Evolutionary conservation across 2,329 filamentous ascomycete species (phyloP), one percentile per base, ranked within the genome.

Genomic region (Falciphora oryzae): DNA sequence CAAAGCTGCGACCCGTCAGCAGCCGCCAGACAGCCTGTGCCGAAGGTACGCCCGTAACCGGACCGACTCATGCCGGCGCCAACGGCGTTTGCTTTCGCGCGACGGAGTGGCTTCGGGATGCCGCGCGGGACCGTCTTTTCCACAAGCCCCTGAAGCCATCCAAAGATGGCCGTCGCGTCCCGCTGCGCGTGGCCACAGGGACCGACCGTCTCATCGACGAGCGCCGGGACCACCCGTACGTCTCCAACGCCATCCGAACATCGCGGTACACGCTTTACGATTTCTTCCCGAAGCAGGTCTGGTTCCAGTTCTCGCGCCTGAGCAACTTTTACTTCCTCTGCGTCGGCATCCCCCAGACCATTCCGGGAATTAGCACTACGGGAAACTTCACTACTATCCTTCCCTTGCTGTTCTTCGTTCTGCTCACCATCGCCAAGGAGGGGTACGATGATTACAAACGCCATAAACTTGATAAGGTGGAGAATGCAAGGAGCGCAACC

Each of bases 281-380:
- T 74, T 96, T 96, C 73, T 76, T 96, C 18, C 93, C 92, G 3
- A 91, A 92, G 67, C 93, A 96, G 73, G 75, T 96, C 22, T 83
- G 93, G 66, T 93, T 92, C 64, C 92, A 96, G 72, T 95, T 95
- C 73, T 91, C 91, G 10, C 90, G 94, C 67, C 78, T 96, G 61
- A 90, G 90, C 69, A 96, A 96, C 75, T 95, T 96, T 71, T 86
- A 96, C 75, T 96, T 96, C 75, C 82, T 96, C 65, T 88, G 91
- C 69, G 87, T 96, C 68, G 91, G 91, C 58, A 88, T 96, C 66
- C 82, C 94, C 62, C 92, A 96, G 76, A 92, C 91, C 77, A 90
- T 92, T 71, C 89, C 89, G 6, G 89, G 87, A 22, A 78, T 92
- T 65, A 91, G 89, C 77, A 93, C 90, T 3, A 92, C 90, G 3